phyloP scores from a whole-genome alignment of 1,284 basidiomycete species.

The Marasmius fiardii region DNA sequence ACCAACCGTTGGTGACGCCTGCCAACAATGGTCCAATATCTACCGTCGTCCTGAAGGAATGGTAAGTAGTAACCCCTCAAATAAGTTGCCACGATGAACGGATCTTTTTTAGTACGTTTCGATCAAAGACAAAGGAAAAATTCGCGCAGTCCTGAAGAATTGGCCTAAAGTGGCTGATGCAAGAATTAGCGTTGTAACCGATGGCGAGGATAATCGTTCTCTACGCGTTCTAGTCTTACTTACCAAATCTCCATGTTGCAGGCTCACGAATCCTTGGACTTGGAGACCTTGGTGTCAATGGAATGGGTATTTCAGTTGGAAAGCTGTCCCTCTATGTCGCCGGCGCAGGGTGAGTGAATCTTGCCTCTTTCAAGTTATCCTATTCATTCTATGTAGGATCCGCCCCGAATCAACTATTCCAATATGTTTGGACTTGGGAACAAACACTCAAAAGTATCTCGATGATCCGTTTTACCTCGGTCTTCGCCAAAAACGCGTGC shows the following conservation, averaged over 20 bases:
- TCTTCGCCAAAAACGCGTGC: conserved; percentile 67
- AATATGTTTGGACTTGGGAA: conserved; percentile 85
- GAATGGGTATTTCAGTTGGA: conserved; percentile 93
- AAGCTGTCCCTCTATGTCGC: conserved; percentile 92
- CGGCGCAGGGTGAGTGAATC: conserved; percentile 65
- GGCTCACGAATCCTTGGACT: conserved; percentile 89
- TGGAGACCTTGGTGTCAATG: conserved; percentile 85
- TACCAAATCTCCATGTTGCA: conserved; percentile 22
- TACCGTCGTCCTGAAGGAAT: conserved; percentile 80
- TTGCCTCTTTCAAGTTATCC: background rate
- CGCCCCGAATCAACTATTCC: conserved; percentile 84
- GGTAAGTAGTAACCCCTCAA: conserved; percentile 37
- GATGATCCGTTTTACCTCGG: conserved; percentile 92
- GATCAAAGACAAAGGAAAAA: conserved; percentile 83
- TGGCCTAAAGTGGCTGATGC: conserved; percentile 77
- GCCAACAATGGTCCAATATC: conserved; percentile 80
- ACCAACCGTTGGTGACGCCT: conserved; percentile 87
- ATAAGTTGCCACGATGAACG: conserved; percentile 4
- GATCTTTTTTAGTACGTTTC: conserved; percentile 62
- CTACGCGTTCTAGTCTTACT: background rate
- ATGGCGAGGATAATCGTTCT: conserved; percentile 49
- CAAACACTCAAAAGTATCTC: conserved; percentile 80
- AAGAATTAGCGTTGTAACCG: conserved; percentile 84
- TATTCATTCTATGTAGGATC: conserved; percentile 48
- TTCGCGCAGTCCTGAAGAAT: conserved; percentile 66